phyloP scores from a whole-genome alignment of 2,329 filamentous ascomycete species.

The Arthrobotrys sinensis region DNA sequence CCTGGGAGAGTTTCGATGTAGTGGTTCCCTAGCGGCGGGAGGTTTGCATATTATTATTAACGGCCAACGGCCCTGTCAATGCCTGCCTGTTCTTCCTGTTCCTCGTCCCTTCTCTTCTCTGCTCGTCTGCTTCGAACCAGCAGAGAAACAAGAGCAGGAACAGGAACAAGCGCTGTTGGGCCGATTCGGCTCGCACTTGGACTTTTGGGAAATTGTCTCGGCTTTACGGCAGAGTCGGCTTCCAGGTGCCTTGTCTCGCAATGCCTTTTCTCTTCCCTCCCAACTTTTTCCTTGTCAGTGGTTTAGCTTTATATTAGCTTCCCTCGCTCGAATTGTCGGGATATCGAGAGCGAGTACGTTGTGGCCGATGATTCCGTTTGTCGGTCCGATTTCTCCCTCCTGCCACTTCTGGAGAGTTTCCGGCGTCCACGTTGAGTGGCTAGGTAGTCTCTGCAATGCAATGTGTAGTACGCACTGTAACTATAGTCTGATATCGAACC shows the following conservation, averaged over 20 bases:
- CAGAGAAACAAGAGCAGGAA: conserved; percentile 28
- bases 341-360: not conserved
- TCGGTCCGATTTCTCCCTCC: conserved; percentile 34
- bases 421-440: conserved; percentile 10
- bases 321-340: conserved; percentile 20
- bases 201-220: conserved; percentile 60
- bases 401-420: conserved; percentile 33
- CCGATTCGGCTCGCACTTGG: conserved; percentile 60
- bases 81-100: not conserved
- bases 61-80: not conserved
- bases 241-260: conserved; percentile 37
- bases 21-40: conserved; percentile 53
- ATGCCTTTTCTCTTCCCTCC: conserved; percentile 6
- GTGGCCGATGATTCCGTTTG: conserved; percentile 25
- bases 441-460: not conserved
- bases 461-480: not conserved
- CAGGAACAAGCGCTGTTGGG: conserved; percentile 51
- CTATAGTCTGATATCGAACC: conserved; percentile 4
- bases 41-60: conserved; percentile 44
- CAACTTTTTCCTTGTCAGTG: conserved; percentile 13
- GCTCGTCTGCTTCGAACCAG: conserved; percentile 19
- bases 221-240: conserved; percentile 61
- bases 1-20: conserved; percentile 27
- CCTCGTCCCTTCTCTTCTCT: conserved; percentile 11
- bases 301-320: conserved; percentile 22